Evolutionary conservation across 2,329 filamentous ascomycete genomes (phyloP).

Genomic region (Sclerotinia nivalis): DNA sequence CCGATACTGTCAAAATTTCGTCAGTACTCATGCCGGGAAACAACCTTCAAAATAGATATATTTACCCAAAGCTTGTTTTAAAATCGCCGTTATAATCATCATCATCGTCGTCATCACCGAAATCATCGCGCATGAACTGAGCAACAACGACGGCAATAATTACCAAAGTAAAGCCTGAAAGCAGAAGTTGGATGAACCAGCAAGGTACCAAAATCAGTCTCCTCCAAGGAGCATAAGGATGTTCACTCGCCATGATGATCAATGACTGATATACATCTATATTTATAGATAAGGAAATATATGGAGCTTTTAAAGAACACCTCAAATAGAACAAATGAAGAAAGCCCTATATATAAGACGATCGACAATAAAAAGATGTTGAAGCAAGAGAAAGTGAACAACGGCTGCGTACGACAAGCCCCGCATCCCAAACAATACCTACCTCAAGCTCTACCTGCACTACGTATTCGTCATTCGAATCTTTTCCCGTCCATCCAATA

Average conservation of each 20-base stretch:
- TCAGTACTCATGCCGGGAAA: not conserved
- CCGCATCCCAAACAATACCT: not conserved
- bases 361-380: not conserved
- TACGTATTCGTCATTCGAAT: not conserved
- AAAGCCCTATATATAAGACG: not conserved
- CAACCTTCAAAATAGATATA: not conserved
- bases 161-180: not conserved
- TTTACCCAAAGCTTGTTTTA: not conserved
- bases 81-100: not conserved
- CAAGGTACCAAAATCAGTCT: constrained; percentile 19
- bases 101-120: not conserved
- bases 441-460: not conserved
- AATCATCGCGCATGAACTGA: not conserved
- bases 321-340: not conserved
- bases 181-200: constrained; percentile 18
- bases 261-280: not conserved
- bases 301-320: not conserved
- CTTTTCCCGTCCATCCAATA: not conserved
- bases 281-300: not conserved
- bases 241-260: constrained; percentile 14
- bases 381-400: not conserved
- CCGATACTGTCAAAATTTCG: not conserved
- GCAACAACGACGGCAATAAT: not conserved
- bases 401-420: constrained; percentile 6
- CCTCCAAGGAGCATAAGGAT: constrained; percentile 24